Evolutionary conservation across 345 rosid genomes (phyloP).

Genomic region (Kernera saxatilis): DNA sequence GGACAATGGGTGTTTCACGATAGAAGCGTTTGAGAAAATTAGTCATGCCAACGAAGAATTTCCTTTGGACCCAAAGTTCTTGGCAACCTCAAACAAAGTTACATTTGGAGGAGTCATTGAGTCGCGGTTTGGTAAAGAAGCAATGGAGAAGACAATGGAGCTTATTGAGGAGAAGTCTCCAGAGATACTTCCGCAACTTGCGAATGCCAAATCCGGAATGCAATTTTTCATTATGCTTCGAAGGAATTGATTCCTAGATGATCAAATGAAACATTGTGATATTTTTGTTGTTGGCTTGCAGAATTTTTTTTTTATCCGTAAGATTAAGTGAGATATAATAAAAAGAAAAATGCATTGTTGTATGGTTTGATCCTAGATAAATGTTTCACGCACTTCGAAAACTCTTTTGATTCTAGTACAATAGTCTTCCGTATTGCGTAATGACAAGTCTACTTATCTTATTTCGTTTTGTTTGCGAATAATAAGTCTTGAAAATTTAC

Average conservation of each 20-base stretch:
- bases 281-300: background rate
- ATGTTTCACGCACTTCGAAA: too few relatives aligned
- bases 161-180: background rate
- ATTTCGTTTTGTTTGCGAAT: too few relatives aligned
- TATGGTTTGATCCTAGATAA: too few relatives aligned
- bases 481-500: too few relatives aligned
- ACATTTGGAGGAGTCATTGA: conserved; percentile 23
- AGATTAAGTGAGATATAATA: too few relatives aligned
- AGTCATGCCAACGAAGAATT: conserved; percentile 9
- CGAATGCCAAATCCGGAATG: conserved; percentile 26
- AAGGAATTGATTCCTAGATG: background rate
- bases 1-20: conserved; percentile 8
- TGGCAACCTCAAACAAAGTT: conserved; percentile 12
- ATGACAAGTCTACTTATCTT: too few relatives aligned
- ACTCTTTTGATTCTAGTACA: too few relatives aligned
- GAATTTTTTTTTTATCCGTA: too few relatives aligned
- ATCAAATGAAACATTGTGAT: background rate
- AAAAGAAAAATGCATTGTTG: too few relatives aligned
- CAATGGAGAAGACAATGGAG: conserved; percentile 26
- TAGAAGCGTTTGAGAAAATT: conserved; percentile 17
- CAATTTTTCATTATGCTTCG: conserved; percentile 21
- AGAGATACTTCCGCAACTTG: conserved; percentile 17
- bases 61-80: conserved; percentile 15
- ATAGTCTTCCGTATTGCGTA: too few relatives aligned
- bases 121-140: conserved; percentile 24